Conservation (phyloP, 2,329 filamentous ascomycete genomes). For the Trichoderma guizhouense region DNA sequence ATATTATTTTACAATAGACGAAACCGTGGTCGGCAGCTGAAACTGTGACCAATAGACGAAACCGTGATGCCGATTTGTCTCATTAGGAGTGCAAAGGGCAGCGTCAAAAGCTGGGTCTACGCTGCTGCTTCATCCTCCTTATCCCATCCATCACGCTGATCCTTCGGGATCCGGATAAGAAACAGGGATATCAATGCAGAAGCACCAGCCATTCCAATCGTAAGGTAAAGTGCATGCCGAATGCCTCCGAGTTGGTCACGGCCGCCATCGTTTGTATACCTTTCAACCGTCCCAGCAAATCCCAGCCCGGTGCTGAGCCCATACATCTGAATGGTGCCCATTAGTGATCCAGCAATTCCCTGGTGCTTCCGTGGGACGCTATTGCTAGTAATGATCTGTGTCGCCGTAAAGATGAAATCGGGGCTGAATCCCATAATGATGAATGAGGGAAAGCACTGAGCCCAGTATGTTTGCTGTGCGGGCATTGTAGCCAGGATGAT, state of each 20-base stretch:
- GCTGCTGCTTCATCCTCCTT: conserved; percentile 2
- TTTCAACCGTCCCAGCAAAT: conserved; percentile 35
- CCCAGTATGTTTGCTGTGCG: conserved; percentile 39
- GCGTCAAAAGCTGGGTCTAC: background rate
- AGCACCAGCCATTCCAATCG: conserved; percentile 32
- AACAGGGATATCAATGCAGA: conserved; percentile 35
- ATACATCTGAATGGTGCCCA: conserved; percentile 39
- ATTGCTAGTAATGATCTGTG: conserved; percentile 53
- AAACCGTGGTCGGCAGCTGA: background rate
- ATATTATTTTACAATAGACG: background rate
- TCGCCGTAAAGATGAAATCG: conserved; percentile 46
- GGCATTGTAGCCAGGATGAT: conserved; percentile 41
- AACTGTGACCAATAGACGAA: background rate
- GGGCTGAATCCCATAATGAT: conserved; percentile 38
- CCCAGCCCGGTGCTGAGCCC: conserved; percentile 33
- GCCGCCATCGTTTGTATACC: conserved; percentile 17
- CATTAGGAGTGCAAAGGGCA: background rate
- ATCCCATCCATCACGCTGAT: conserved; percentile 36
- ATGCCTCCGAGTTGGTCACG: conserved; percentile 31
- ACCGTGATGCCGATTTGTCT: background rate
- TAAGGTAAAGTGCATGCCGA: conserved; percentile 41
- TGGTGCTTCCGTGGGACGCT: conserved; percentile 46
- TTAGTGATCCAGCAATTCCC: conserved; percentile 48
- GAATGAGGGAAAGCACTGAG: conserved; percentile 40
- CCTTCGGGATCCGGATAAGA: conserved; percentile 41